Percentiles rank a stretch among this genome's conserved stretches.
phyloP scores from a whole-genome alignment of 129 eudicot species.

The Erigeron canadensis region DNA sequence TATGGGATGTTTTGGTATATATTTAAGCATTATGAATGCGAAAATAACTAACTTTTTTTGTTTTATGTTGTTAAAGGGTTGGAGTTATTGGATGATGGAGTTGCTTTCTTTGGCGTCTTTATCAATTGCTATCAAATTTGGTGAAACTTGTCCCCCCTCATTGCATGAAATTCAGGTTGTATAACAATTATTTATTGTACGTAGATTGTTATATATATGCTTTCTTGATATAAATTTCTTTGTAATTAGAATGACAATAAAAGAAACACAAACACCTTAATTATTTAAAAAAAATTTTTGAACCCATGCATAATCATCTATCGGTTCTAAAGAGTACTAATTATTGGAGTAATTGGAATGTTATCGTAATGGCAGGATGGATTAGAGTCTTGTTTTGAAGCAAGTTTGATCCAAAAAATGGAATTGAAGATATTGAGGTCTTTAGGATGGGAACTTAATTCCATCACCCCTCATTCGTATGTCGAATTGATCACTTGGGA shows the following conservation, averaged over 20 bases:
- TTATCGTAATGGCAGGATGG: constrained; percentile 41
- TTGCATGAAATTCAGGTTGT: constrained; percentile 68
- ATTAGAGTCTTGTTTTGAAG: constrained; percentile 41
- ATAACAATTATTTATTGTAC: neutral
- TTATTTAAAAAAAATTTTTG: no score
- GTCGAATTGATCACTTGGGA: constrained; percentile 39
- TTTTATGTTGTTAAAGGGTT: constrained; percentile 46
- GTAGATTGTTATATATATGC: neutral
- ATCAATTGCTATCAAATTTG: constrained; percentile 61
- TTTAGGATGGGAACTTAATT: constrained; percentile 53
- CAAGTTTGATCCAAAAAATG: constrained; percentile 52
- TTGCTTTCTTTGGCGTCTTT: constrained; percentile 62
- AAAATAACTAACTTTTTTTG: neutral
- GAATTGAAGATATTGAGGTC: constrained; percentile 50
- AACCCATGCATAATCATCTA: neutral
- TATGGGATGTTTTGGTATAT: constrained; percentile 1
- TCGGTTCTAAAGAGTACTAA: no score
- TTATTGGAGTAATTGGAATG: no score
- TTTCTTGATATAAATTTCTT: neutral
- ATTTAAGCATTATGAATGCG: constrained; percentile 21
- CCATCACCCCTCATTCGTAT: constrained; percentile 50
- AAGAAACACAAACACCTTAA: no score
- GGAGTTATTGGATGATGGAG: constrained; percentile 58
- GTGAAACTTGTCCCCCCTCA: constrained; percentile 46
- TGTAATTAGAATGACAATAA: neutral